These are phyloP conservation scores for Ramichloridium luteum DNA, from an alignment of 2,329 filamentous ascomycete genomes.

Conservation along the genomic window DNA sequence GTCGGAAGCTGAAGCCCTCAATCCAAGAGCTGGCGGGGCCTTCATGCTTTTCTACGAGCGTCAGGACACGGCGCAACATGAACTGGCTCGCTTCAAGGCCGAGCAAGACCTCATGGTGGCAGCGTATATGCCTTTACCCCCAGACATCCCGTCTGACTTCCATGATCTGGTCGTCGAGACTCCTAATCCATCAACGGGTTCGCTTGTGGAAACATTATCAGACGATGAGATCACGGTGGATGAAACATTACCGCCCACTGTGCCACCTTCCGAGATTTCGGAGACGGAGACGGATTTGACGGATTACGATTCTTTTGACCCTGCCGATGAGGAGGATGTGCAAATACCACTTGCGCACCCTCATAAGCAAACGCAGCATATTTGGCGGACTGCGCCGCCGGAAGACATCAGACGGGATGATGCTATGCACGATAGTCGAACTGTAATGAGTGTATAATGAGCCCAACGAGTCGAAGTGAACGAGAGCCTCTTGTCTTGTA, in stretches of 20 bases:
- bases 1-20: slow-evolving; percentile 59
- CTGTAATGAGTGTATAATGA: slow-evolving; percentile 6
- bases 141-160: too few relatives aligned
- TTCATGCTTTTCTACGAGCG: slow-evolving; percentile 98
- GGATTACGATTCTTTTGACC: neutral
- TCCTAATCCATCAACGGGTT: too few relatives aligned
- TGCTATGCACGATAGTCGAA: slow-evolving; percentile 2
- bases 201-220: too few relatives aligned
- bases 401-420: slow-evolving; percentile 2
- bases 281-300: neutral
- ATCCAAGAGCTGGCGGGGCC: slow-evolving; percentile 54
- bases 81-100: neutral
- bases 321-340: neutral
- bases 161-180: too few relatives aligned
- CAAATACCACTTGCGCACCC: slow-evolving; percentile 2
- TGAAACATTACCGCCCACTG: neutral
- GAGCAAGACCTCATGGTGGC: neutral
- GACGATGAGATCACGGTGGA: too few relatives aligned
- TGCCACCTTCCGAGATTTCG: neutral
- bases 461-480: too few relatives aligned
- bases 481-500: too few relatives aligned
- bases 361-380: too few relatives aligned
- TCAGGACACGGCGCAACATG: neutral
- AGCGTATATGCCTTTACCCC: too few relatives aligned
- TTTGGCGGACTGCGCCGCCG: slow-evolving; percentile 5